Evolutionary conservation across 2,329 filamentous ascomycete species (phyloP), one percentile per base, ranked within the genome.

Genomic region (Tolypocladium tropicale): DNA sequence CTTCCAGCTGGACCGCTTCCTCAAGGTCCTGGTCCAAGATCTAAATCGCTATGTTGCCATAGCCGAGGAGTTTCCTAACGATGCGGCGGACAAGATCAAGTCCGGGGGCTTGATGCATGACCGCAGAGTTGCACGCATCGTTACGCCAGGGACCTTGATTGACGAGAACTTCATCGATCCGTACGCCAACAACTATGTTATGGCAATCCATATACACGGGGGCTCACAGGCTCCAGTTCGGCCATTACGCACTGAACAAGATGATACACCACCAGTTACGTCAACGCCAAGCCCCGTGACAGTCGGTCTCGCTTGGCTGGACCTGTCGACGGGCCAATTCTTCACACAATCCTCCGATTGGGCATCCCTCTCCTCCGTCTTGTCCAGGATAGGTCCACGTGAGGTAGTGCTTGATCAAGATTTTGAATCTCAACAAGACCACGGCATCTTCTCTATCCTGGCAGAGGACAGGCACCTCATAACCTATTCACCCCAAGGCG

Each of bases 161-260:
- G 94, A 99, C 70, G 94, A 99, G 72, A 92, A 91, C 64, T 99
- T 97, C 70, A 91, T 99, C 78, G 90, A 97, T 68, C 90, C 91
- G 1, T 93, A 89, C 67, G 85, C 89, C 64, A 96, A 94, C 72
- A 97, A 96, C 68, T 99, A 93, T 69, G 79, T 97, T 36, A 81
- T 97, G 68, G 86, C 89, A 39, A 81, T 97, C 52, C 83, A 95
- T 66, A 69, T 88, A 32, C 59, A 55, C 52, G 56, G 57, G 55
- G 39, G 23, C 6, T 21, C 16, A 4, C 9, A 14, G 14, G 12
- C n/a, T n/a, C 3, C 9, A 1, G 34, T 36, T 9, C 6, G 12
- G 9, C 14, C 34, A 6, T 6, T 37, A 33, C 28, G 25, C 18
- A 32, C 9, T 5, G 28, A 12, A 10, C 6, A 50, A 21, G 46